Evolutionary conservation across 768 basidiomycete genomes (phyloP), one percentile per base, ranked within the genome.

Genomic region (Podaxis sp.): DNA sequence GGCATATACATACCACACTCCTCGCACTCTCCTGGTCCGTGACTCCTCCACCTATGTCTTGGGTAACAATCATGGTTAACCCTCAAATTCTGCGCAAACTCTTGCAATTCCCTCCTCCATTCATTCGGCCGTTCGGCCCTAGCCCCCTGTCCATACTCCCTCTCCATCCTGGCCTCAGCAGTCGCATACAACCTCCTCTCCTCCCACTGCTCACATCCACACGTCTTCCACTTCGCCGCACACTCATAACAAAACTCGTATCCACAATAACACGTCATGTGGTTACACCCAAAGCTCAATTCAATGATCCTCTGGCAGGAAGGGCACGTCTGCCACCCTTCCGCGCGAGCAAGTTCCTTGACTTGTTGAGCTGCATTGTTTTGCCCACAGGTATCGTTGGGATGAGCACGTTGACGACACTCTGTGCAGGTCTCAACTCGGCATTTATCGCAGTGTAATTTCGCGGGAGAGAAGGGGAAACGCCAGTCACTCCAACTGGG

Each of bases 231-330:
- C 9, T 64, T 75, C 30, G 70, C 79, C 0, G 84, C 83, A 68
- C 90, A 91, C 8, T 86, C 54, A 68, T 90, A 89, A 67, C 88
- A 89, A 70, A 89, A 89, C 65, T 89, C 69, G 0, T 77, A 74
- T 5, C 76, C 71, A 68, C 87, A 87, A 22, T 79, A 77, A 64
- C 87, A 89, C 13, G 81, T 86, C 74, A 89, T 88, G 54, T 89
- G 88, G 69, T 82, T 85, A 64, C 88, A 89, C 0, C 88, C 87
- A 4, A 76, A 67, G 17, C 73, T 68, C 15, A 87, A 77, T 65
- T 89, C 88, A 42, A 89, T 78, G 53, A 89, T 76, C 15, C 78
- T 73, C 4, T 76, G 67, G 67, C 88, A 89, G 4, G 78, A 77
- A 0, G 87, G 87, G 68, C 88, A 89, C 0, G 84, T 87, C 66